A percentile compares a stretch with the other conserved stretches of the same genome.
Evolutionary conservation across 1,139 yeast genomes (phyloP).

Genomic region (Suhomyces bribrorum): DNA sequence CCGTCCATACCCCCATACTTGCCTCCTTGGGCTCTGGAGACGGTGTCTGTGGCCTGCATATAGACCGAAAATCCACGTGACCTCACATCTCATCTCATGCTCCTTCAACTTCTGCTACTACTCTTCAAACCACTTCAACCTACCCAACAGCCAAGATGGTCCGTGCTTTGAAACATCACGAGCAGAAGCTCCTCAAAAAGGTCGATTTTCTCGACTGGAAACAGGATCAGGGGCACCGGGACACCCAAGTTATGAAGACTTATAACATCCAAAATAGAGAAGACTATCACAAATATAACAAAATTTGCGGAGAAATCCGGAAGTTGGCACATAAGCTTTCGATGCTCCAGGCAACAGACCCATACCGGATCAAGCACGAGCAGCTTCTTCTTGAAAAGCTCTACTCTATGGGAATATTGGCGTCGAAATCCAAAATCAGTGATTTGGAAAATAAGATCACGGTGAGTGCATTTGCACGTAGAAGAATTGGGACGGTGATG

Average conservation of each 20-base stretch:
- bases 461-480: conserved; percentile 87
- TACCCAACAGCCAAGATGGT: conserved; percentile 56
- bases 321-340: conserved; percentile 85
- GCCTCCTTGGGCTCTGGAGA: too few species aligned
- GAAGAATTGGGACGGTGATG: conserved; percentile 94
- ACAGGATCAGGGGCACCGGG: conserved; percentile 93
- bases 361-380: conserved; percentile 84
- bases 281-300: conserved; percentile 92
- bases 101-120: background rate
- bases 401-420: conserved; percentile 81
- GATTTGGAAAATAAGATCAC: conserved; percentile 89
- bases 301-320: conserved; percentile 86
- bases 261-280: conserved; percentile 93
- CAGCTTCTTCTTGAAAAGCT: conserved; percentile 82
- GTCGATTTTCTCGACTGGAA: conserved; percentile 98
- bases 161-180: conserved; percentile 90
- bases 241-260: conserved; percentile 91
- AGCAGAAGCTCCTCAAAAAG: conserved; percentile 88
- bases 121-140: background rate
- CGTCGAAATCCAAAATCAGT: conserved; percentile 86
- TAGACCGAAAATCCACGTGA: background rate
- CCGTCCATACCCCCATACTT: too few species aligned
- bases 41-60: too few species aligned
- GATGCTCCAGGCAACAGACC: conserved; percentile 80
- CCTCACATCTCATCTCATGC: background rate